A percentile compares a stretch with the other conserved stretches of the same genome.
phyloP scores from a whole-genome alignment of 805 yeast species.

The Saturnispora silvae region DNA sequence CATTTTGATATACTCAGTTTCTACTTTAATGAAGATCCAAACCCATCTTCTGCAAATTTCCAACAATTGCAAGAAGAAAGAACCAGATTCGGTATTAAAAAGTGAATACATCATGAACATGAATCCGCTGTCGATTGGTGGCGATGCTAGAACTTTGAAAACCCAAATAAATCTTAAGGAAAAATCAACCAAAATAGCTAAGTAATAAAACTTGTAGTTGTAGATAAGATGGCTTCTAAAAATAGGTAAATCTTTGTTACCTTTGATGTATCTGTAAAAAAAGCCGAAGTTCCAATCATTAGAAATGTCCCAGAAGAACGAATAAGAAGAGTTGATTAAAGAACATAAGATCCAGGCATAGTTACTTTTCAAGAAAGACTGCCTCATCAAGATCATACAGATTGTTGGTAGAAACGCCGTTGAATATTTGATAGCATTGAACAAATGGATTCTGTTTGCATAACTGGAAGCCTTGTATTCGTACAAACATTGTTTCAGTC shows the following conservation, averaged over 20 bases:
- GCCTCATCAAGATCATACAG: slow-evolving; percentile 21
- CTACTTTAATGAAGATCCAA: slow-evolving; percentile 82
- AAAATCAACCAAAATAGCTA: slow-evolving; percentile 52
- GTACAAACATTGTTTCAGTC: slow-evolving; percentile 71
- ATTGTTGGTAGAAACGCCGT: slow-evolving; percentile 49
- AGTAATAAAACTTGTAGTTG: slow-evolving; percentile 35
- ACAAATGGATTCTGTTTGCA: slow-evolving; percentile 42
- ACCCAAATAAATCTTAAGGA: slow-evolving; percentile 70
- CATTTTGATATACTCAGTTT: slow-evolving; percentile 48
- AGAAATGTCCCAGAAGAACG: slow-evolving; percentile 81
- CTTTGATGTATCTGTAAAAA: slow-evolving; percentile 27
- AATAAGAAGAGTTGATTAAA: slow-evolving; percentile 59
- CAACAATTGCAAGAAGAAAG: slow-evolving; percentile 55
- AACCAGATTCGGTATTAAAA: slow-evolving; percentile 43
- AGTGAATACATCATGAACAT: slow-evolving; percentile 18
- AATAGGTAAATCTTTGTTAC: slow-evolving; percentile 12
- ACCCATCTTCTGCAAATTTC: slow-evolving; percentile 80
- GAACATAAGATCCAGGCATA: slow-evolving; percentile 35
- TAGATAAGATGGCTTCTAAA: slow-evolving; percentile 26
- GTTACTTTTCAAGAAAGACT: slow-evolving; percentile 21
- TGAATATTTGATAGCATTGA: slow-evolving; percentile 67
- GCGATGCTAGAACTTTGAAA: slow-evolving; percentile 29
- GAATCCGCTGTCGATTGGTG: slow-evolving; percentile 3
- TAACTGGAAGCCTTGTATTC: slow-evolving; percentile 47
- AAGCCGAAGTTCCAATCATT: slow-evolving; percentile 79